Base-by-base conservation (phyloP, 2,329 filamentous ascomycete genomes). In the Aspergillus melleus region DNA sequence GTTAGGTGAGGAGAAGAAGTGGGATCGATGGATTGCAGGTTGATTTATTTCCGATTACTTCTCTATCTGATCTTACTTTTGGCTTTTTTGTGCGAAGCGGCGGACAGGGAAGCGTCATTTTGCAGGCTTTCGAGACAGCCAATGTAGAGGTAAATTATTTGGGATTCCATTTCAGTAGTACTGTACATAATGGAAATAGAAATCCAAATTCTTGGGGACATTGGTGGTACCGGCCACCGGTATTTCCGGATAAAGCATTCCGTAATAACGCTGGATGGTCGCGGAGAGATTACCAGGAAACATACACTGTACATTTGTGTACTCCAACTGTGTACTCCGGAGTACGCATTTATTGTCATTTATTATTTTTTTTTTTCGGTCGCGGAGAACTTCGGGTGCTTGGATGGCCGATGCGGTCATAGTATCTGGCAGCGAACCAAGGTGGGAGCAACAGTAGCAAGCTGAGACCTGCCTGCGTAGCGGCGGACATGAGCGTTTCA, bases 51-150 rank as follows among this genome's bases (percentile, higher is more conserved):
- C 57, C 57, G 46, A 39, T 39, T 47, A 14, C 44, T 22, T 52
- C 32, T 49, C 61, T 59, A 61, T 61, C 61, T 63, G 61, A 63
- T 63, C 59, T 60, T 39, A 49, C 52, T 30, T 14, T 22, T 46
- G 12, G 36, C 36, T 36, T 14, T 14, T 12, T 14, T 11, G 11
- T 36, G 32, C 11, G 26, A 11, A 36, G 32, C 32, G 32, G 11
- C 32, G 32, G 32, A 36, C 10, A 36, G 10, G 32, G 32, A 36
- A 42, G 36, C 36, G 36, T n/a, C 16, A n/a, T n/a, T 8, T 42
- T 14, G 36, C 36, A 42, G 36, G 8, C 36, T 14, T 42, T 16
- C 16, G 36, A 42, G 36, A 42, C 36, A n/a, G 2, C 12, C 4
- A 24, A 24, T 24, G 24, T 42, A 14, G 36, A 42, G 36, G n/a